phyloP scores from a whole-genome alignment of 495 filamentous ascomycete genomes.

The Penicillium bialowiezense region DNA sequence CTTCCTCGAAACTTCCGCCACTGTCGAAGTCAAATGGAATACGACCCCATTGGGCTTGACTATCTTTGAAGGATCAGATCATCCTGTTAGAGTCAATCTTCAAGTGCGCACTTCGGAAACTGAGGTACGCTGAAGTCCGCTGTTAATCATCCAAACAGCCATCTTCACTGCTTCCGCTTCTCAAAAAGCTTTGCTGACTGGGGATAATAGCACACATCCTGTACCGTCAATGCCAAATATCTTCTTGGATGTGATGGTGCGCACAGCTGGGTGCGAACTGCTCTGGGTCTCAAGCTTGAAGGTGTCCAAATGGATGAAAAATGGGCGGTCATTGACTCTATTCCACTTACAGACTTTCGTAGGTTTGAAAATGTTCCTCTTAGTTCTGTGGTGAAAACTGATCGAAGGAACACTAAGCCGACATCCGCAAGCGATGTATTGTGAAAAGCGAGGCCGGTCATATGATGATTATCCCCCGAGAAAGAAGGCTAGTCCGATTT shows the following conservation, averaged over 20 bases:
- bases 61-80: slow-evolving; percentile 27
- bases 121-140: slow-evolving; percentile 11
- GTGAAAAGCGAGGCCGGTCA: slow-evolving; percentile 55
- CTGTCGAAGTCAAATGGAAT: slow-evolving; percentile 33
- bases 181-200: neutral
- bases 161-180: too few relatives aligned
- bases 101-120: neutral
- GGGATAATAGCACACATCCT: neutral
- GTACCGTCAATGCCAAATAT: slow-evolving; percentile 44
- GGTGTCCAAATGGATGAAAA: slow-evolving; percentile 40
- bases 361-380: neutral
- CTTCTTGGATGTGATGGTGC: slow-evolving; percentile 62
- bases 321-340: slow-evolving; percentile 57
- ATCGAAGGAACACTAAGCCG: slow-evolving; percentile 38
- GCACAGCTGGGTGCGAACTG: slow-evolving; percentile 54
- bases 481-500: slow-evolving; percentile 57
- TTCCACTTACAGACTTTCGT: slow-evolving; percentile 59
- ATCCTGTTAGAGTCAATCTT: slow-evolving; percentile 27
- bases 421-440: slow-evolving; percentile 58
- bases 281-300: slow-evolving; percentile 40
- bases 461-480: slow-evolving; percentile 62
- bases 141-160: too few relatives aligned
- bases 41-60: slow-evolving; percentile 37
- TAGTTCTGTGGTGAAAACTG: neutral
- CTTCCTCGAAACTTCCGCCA: slow-evolving; percentile 30